phyloP scores from a whole-genome alignment of 257 asterid genomes.

The Solanum okadae region DNA sequence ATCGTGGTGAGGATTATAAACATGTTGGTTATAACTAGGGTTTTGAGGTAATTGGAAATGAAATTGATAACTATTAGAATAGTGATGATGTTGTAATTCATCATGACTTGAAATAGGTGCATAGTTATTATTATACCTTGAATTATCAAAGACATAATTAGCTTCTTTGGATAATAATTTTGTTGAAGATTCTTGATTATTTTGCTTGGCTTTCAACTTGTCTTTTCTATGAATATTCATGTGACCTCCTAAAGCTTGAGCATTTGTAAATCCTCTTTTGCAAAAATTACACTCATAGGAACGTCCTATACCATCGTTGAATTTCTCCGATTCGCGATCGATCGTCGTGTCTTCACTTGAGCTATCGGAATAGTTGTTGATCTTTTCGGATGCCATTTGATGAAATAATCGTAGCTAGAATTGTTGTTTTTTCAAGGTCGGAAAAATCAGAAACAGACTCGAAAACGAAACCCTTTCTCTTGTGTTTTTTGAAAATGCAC shows the following conservation, averaged over 20 bases:
- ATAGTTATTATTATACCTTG: slow-evolving; percentile 8
- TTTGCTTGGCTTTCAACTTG: slow-evolving; percentile 44
- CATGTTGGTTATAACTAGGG: slow-evolving; percentile 27
- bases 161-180: slow-evolving; percentile 10
- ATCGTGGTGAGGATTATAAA: slow-evolving; percentile 6
- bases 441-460: background rate
- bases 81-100: background rate
- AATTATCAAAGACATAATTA: background rate
- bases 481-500: background rate
- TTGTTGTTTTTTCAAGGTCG: background rate
- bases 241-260: slow-evolving; percentile 90
- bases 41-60: slow-evolving; percentile 33
- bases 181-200: background rate
- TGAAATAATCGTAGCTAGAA: background rate
- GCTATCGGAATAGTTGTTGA: slow-evolving; percentile 17
- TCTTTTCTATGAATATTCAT: slow-evolving; percentile 91
- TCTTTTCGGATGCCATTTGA: slow-evolving; percentile 32
- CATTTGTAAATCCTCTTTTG: slow-evolving; percentile 79
- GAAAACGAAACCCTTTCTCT: background rate
- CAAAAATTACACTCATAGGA: slow-evolving; percentile 71
- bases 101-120: slow-evolving; percentile 8
- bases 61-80: slow-evolving; percentile 21
- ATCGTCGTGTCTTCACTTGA: slow-evolving; percentile 26
- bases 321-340: slow-evolving; percentile 14
- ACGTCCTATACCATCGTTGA: slow-evolving; percentile 38